A percentile compares a stretch with the other conserved stretches of the same genome.
Conservation (phyloP, 495 filamentous ascomycete species). For the Elasticomyces elasticus region DNA sequence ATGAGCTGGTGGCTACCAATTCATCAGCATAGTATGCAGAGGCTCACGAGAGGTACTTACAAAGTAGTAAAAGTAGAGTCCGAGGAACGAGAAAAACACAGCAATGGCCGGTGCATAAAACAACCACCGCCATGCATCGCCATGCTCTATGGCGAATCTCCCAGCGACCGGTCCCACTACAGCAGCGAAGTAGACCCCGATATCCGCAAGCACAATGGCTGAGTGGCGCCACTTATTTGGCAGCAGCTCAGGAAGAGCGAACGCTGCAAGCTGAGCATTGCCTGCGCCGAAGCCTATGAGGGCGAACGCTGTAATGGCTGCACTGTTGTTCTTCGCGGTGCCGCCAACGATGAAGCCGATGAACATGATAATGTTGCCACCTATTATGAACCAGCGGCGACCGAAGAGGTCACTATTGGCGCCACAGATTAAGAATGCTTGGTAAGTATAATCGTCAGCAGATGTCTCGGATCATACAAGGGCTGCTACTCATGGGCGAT, state of each 20-base stretch:
- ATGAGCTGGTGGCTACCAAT: constrained; percentile 7
- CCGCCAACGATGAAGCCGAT: constrained; percentile 18
- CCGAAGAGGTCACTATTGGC: constrained; percentile 26
- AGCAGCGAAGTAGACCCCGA: constrained; percentile 25
- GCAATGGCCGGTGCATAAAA: constrained; percentile 10
- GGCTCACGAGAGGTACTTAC: neutral
- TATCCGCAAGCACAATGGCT: constrained; percentile 28
- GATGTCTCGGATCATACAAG: no score
- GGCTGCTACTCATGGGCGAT: no score
- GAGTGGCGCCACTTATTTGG: constrained; percentile 30
- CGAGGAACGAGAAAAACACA: constrained; percentile 13
- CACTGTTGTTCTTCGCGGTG: constrained; percentile 15
- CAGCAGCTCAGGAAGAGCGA: constrained; percentile 32
- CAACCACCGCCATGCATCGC: constrained; percentile 9
- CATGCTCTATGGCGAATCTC: constrained; percentile 21
- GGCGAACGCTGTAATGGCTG: constrained; percentile 16
- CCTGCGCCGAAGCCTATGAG: constrained; percentile 22
- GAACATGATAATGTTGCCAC: constrained; percentile 20
- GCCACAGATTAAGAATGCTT: constrained; percentile 27
- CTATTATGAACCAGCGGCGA: constrained; percentile 23
- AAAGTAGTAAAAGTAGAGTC: constrained; percentile 7
- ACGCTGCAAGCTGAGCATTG: constrained; percentile 23
- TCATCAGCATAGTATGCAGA: neutral
- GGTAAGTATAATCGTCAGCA: no score
- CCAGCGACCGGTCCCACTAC: constrained; percentile 29